Base-by-base conservation (phyloP, 2,329 filamentous ascomycete species). In the Colletotrichum eleusines region DNA sequence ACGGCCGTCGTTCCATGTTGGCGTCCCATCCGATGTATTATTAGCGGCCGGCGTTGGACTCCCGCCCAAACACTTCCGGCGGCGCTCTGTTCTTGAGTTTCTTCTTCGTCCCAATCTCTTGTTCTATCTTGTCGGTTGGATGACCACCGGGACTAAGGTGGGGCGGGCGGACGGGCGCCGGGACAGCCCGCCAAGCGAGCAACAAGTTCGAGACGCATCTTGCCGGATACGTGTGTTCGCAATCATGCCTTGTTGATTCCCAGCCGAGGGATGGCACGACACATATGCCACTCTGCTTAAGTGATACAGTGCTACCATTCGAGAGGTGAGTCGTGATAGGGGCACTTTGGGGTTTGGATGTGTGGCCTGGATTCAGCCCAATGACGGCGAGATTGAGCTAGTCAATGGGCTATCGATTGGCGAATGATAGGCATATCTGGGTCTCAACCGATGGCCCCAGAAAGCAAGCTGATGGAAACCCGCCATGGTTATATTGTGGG, bases 141-240 rank as follows among this genome's bases (percentile, higher is more conserved):
- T 66, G n/a, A n/a, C n/a, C n/a, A n/a, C n/a, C n/a, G n/a, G n/a
- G n/a, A n/a, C n/a, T n/a, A n/a, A 38, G 14, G 67, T 58, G 57
- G 68, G 63, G 63, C 57, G 51, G 63, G 38, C 63, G 35, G 63
- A 40, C 67, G 63, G 67, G 51, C 63, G 64, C 58, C 69, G 66
- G 69, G 60, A 46, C 28, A 64, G 59, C 53, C 40, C 54, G 64
- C 59, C 46, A 69, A 60, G 66, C 38, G 51, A 64, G 38, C 38
- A 35, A 59, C 60, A 67, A 51, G 64, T 72, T 72, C 66, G 69
- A 70, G 66, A 72, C 66, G 69, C 66, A 60, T 70, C 69, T 72
- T 60, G 69, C 66, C 54, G 66, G 64, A 26, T 23, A 18, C 9
- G 60, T 65, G 60, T 61, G 54, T 31, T 23, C 28, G 46, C 44